These are phyloP conservation scores for Cicer pinnatifidum DNA, from an alignment of 306 rosid genomes.

Conservation along the genomic window DNA sequence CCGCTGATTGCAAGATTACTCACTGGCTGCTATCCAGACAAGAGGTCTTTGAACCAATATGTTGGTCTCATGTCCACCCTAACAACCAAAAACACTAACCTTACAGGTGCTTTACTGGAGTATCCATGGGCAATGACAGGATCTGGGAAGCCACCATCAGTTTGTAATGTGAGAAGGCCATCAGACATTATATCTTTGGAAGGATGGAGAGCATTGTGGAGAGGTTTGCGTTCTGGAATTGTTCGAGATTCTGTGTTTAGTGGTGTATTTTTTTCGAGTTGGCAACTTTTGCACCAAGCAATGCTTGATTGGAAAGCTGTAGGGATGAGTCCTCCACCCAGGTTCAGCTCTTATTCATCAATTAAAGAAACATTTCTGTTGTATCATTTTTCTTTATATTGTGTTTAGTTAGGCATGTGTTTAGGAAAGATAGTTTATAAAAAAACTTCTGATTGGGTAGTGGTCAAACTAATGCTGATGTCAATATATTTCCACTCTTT, in stretches of 20 bases:
- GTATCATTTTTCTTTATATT: slow-evolving; percentile 30
- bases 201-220: slow-evolving; percentile 87
- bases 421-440: slow-evolving; percentile 18
- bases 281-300: slow-evolving; percentile 85
- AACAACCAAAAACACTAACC: slow-evolving; percentile 65
- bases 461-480: slow-evolving; percentile 29
- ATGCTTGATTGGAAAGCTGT: slow-evolving; percentile 90
- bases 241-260: slow-evolving; percentile 85
- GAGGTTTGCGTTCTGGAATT: slow-evolving; percentile 80
- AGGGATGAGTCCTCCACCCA: slow-evolving; percentile 83
- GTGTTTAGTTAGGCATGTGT: slow-evolving; percentile 7
- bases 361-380: slow-evolving; percentile 18
- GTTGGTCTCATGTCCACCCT: slow-evolving; percentile 76
- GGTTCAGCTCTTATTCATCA: slow-evolving; percentile 57
- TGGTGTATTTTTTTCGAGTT: slow-evolving; percentile 79
- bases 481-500: slow-evolving; percentile 13
- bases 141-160: slow-evolving; percentile 81
- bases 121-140: slow-evolving; percentile 98
- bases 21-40: slow-evolving; percentile 70
- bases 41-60: slow-evolving; percentile 62
- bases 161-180: slow-evolving; percentile 63
- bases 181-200: slow-evolving; percentile 71
- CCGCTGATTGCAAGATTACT: slow-evolving; percentile 68
- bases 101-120: slow-evolving; percentile 66
- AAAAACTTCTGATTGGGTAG: slow-evolving; percentile 12